phyloP scores from a whole-genome alignment of 2,329 filamentous ascomycete genomes.

The Zymoseptoria brevis region DNA sequence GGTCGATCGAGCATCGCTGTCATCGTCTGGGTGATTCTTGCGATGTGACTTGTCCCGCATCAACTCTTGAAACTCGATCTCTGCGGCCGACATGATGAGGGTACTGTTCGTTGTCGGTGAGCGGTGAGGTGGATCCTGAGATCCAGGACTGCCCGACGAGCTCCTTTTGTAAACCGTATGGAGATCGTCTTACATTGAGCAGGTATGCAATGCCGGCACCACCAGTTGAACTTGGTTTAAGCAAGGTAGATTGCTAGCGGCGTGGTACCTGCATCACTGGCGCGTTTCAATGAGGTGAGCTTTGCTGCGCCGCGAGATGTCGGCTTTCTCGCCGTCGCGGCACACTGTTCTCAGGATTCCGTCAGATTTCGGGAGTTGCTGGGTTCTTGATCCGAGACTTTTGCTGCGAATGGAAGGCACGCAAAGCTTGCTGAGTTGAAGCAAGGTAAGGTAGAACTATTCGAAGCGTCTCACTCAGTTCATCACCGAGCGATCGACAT shows the following conservation, averaged over 20 bases:
- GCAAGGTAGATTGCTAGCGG: not conserved
- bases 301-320: not conserved
- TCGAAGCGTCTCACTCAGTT: not conserved
- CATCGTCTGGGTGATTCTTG: slow-evolving; percentile 43
- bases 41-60: slow-evolving; percentile 40
- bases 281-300: not conserved
- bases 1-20: slow-evolving; percentile 33
- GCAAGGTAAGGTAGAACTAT: not conserved
- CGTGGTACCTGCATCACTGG: not conserved
- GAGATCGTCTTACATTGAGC: not conserved
- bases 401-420: not conserved
- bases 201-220: not conserved
- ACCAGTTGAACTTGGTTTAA: not conserved
- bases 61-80: slow-evolving; percentile 46
- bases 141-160: not conserved
- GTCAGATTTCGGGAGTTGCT: not conserved
- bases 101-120: not conserved
- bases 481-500: not conserved
- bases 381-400: not conserved
- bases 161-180: not conserved
- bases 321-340: not conserved
- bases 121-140: not conserved
- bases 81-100: slow-evolving; percentile 39
- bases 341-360: not conserved
- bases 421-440: not conserved